Evolutionary conservation across 78 protist species (phyloP).

Genomic region (Dictyostelium discoideum): DNA sequence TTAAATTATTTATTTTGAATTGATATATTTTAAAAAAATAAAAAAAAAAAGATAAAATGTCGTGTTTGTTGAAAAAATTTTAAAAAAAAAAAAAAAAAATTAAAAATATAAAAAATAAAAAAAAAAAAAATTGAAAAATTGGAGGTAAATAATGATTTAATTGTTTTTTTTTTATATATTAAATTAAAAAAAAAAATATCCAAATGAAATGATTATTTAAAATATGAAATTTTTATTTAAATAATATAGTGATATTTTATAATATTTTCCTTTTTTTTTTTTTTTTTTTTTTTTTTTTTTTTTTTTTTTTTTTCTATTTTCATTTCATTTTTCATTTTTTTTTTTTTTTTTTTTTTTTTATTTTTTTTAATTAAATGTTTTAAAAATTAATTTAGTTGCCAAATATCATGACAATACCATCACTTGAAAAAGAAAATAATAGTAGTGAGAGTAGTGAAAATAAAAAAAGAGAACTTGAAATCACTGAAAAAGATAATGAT

Average conservation of each 20-base stretch:
- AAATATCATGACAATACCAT: neutral
- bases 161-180: too few species aligned
- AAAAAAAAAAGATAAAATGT: too few species aligned
- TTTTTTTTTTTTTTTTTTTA: too few species aligned
- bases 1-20: neutral
- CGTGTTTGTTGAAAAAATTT: neutral
- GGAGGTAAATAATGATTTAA: too few species aligned
- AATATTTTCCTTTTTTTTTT: too few species aligned
- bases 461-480: neutral
- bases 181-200: neutral
- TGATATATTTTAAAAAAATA: too few species aligned
- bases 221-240: neutral
- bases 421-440: neutral
- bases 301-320: too few species aligned
- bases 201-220: neutral
- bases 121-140: neutral
- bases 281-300: too few species aligned
- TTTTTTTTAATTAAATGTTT: too few species aligned
- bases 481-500: neutral
- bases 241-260: too few species aligned
- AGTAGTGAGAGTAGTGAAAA: neutral
- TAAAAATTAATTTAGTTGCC: too few species aligned
- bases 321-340: too few species aligned
- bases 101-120: neutral
- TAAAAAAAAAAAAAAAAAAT: neutral